A percentile compares a stretch with the other conserved stretches of the same genome.
These are phyloP conservation scores for Blepharisma stoltei DNA, from an alignment of 73 alveolate species.

Conservation along the genomic window DNA sequence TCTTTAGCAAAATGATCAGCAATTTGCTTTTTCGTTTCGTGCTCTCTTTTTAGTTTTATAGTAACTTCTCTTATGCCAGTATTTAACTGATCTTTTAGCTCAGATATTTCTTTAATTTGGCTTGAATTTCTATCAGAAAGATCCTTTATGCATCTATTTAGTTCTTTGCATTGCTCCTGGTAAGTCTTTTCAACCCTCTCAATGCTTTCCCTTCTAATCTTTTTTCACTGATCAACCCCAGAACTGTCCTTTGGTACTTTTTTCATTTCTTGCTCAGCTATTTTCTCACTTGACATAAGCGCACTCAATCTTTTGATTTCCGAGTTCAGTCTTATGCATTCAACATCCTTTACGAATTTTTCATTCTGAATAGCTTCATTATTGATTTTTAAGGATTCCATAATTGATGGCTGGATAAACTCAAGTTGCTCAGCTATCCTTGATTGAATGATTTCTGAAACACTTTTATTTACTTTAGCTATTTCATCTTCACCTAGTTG, in stretches of 20 bases:
- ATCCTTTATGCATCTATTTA: neutral
- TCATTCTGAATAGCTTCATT: too few relatives aligned
- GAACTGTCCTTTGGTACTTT: neutral
- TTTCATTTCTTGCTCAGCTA: neutral
- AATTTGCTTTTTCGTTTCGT: neutral
- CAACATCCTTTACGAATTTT: too few relatives aligned
- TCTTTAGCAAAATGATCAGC: neutral
- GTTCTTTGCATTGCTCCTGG: neutral
- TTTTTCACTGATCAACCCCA: slow-evolving; percentile 10
- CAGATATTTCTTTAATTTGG: neutral
- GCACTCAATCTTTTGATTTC: too few relatives aligned
- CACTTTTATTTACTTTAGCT: too few relatives aligned
- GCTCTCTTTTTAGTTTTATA: neutral
- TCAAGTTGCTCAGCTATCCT: too few relatives aligned
- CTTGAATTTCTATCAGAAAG: neutral
- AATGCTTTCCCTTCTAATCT: neutral
- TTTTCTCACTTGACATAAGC: too few relatives aligned
- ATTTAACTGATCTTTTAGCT: neutral
- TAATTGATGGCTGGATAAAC: too few relatives aligned
- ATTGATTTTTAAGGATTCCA: too few relatives aligned
- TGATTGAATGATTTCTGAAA: too few relatives aligned
- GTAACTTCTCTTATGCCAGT: neutral
- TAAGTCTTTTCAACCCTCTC: neutral
- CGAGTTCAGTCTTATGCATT: too few relatives aligned
- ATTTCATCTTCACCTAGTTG: too few relatives aligned